A percentile compares a stretch with the other conserved stretches of the same genome.
Conservation (phyloP, 352 stramenopile species). For the Globisporangium cystogenes region DNA sequence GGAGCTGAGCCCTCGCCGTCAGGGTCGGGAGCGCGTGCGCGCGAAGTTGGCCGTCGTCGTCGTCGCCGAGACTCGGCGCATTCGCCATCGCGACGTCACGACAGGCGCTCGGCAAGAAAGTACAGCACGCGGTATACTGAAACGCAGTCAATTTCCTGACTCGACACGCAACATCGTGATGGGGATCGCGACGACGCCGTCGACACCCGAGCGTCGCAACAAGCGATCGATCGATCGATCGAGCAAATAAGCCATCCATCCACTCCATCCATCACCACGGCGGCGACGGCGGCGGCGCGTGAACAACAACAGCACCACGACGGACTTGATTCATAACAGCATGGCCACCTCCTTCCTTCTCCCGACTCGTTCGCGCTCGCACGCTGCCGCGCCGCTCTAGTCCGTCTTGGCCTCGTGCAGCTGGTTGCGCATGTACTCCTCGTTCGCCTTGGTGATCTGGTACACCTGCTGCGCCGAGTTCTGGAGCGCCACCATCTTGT, state of each 20-base stretch:
- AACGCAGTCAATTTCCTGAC: not conserved
- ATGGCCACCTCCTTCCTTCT: not conserved
- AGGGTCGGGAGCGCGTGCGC: not conserved
- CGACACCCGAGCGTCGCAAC: not conserved
- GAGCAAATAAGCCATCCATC: too few species aligned
- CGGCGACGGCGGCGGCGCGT: too few species aligned
- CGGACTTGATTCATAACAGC: too few species aligned
- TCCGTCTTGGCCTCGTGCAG: not conserved
- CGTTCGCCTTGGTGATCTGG: slow-evolving; percentile 11
- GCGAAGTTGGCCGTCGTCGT: not conserved
- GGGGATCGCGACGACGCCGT: too few species aligned
- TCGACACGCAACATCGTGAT: not conserved
- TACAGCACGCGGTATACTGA: not conserved
- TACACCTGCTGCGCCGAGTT: slow-evolving; percentile 13
- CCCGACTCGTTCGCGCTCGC: not conserved
- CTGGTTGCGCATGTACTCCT: slow-evolving; percentile 13
- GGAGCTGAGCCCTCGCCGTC: not conserved
- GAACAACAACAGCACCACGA: too few species aligned
- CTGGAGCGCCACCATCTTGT: slow-evolving; percentile 13
- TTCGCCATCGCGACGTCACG: not conserved
- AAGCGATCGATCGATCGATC: not conserved
- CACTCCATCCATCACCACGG: too few species aligned
- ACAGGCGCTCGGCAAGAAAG: not conserved
- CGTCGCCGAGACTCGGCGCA: not conserved
- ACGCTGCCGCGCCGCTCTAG: not conserved